These are phyloP conservation scores for Cicer arietinum DNA, from an alignment of 306 rosid species.

Conservation along the genomic window DNA sequence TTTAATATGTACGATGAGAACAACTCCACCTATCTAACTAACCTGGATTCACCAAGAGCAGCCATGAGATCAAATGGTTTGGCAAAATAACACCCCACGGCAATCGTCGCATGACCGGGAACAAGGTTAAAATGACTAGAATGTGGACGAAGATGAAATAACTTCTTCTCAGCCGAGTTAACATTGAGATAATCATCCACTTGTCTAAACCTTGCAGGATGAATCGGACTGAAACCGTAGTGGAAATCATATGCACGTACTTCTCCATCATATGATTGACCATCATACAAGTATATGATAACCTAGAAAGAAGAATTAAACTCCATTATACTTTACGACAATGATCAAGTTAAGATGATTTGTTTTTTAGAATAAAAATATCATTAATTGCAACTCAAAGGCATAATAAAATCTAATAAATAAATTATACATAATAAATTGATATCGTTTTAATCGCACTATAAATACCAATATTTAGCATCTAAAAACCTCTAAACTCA, in stretches of 20 bases:
- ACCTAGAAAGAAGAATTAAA: background rate
- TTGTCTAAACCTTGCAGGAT: background rate
- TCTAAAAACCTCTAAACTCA: no score
- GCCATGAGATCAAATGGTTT: conserved; percentile 26
- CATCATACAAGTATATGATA: background rate
- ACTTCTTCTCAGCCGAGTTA: background rate
- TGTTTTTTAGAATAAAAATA: background rate
- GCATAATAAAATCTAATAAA: background rate
- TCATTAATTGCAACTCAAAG: background rate
- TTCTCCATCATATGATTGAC: conserved; percentile 1
- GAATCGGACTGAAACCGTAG: background rate
- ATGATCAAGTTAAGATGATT: background rate
- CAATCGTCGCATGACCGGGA: conserved; percentile 4
- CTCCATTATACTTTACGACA: background rate
- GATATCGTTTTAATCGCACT: no score
- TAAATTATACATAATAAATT: background rate
- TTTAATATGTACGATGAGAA: background rate
- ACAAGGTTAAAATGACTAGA: conserved; percentile 17
- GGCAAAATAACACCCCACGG: conserved; percentile 5
- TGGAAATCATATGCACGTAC: conserved; percentile 4
- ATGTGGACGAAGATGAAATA: background rate
- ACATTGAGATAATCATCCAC: background rate
- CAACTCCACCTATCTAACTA: background rate
- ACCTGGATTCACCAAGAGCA: background rate
- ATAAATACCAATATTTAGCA: no score